Conservation (phyloP, 1,284 basidiomycete genomes). For the Macrocystidia cucumis region DNA sequence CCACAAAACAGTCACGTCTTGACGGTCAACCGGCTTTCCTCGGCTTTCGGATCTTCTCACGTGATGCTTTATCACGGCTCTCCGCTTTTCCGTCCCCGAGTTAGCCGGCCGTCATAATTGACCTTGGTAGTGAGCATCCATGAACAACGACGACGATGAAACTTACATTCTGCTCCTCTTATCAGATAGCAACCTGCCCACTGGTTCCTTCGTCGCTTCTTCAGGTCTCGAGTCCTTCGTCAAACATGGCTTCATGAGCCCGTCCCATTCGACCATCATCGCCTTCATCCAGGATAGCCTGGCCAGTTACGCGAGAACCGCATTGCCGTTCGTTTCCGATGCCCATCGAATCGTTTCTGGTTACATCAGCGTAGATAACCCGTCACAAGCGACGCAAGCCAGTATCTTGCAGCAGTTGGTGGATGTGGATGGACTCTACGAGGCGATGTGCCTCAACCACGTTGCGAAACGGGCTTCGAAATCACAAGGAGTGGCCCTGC, state of each 20-base stretch:
- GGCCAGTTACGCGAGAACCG: constrained; percentile 65
- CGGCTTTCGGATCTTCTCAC: too few relatives aligned
- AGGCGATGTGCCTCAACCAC: constrained; percentile 85
- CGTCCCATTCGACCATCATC: constrained; percentile 31
- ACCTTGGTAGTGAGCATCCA: constrained; percentile 10
- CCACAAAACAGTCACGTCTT: too few relatives aligned
- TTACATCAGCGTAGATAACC: constrained; percentile 5
- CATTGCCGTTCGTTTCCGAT: constrained; percentile 72
- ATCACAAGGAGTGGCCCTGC: constrained; percentile 88
- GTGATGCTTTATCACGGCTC: too few relatives aligned
- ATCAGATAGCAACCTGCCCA: constrained; percentile 79
- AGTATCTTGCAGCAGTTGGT: constrained; percentile 33
- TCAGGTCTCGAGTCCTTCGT: constrained; percentile 88
- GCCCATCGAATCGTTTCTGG: constrained; percentile 42
- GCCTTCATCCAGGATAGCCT: constrained; percentile 69
- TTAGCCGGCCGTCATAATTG: constrained; percentile 1
- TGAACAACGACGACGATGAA: constrained; percentile 35
- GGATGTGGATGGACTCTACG: constrained; percentile 72
- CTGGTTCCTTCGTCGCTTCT: constrained; percentile 88
- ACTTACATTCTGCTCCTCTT: constrained; percentile 67
- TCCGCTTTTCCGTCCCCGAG: not conserved
- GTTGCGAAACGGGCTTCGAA: constrained; percentile 83
- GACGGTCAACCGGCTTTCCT: too few relatives aligned
- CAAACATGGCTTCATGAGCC: constrained; percentile 73
- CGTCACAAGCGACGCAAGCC: not conserved